These are phyloP conservation scores for Blastobotrys persicus DNA, from an alignment of 1,139 yeast genomes.

Conservation along the genomic window DNA sequence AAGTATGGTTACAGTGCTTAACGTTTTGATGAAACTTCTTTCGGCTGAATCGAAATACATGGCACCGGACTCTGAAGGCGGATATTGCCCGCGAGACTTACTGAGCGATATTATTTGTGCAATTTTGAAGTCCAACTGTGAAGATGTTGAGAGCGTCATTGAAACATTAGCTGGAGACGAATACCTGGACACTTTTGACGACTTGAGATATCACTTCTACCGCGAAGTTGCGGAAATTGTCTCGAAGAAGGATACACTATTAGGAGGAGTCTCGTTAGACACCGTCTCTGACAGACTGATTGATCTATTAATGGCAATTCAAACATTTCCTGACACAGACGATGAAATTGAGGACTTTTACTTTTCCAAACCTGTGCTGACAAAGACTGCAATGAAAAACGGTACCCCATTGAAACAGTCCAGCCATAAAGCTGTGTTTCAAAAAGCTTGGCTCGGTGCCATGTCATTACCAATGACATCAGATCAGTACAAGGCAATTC, in stretches of 20 bases:
- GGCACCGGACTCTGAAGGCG: slow-evolving; percentile 46
- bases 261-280: slow-evolving; percentile 5
- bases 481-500: slow-evolving; percentile 64
- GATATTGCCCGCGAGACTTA: slow-evolving; percentile 62
- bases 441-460: slow-evolving; percentile 60
- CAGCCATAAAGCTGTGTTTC: slow-evolving; percentile 64
- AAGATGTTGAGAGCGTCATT: slow-evolving; percentile 47
- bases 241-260: slow-evolving; percentile 11
- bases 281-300: slow-evolving; percentile 16
- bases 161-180: slow-evolving; percentile 55
- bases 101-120: slow-evolving; percentile 56
- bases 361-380: slow-evolving; percentile 41
- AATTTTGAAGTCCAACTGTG: slow-evolving; percentile 23
- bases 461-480: slow-evolving; percentile 49
- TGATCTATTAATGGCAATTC: slow-evolving; percentile 16
- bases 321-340: slow-evolving; percentile 28
- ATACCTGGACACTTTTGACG: slow-evolving; percentile 47
- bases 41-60: slow-evolving; percentile 57
- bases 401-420: slow-evolving; percentile 46
- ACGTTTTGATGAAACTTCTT: slow-evolving; percentile 59
- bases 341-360: slow-evolving; percentile 34
- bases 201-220: slow-evolving; percentile 34
- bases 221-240: slow-evolving; percentile 23
- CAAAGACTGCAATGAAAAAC: slow-evolving; percentile 48
- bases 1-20: slow-evolving; percentile 55